phyloP scores from a whole-genome alignment of 2,329 filamentous ascomycete genomes.

The Orbilia oligospora region DNA sequence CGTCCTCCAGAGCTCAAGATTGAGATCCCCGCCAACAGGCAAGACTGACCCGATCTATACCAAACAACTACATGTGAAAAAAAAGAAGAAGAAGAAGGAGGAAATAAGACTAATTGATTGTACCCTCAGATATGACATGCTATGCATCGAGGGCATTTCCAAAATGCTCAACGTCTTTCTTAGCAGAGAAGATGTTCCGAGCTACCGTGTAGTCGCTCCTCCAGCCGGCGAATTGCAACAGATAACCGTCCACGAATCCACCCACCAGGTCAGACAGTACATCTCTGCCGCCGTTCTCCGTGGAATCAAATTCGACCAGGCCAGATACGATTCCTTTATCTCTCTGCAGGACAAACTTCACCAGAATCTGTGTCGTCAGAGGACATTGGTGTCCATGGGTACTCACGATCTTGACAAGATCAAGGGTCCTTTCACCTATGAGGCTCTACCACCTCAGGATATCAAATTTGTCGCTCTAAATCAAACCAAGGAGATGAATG shows the following conservation, averaged over 20 bases:
- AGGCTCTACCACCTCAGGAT: slow-evolving; percentile 89
- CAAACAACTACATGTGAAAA: too few relatives aligned
- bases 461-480: slow-evolving; percentile 93
- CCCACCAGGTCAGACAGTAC: slow-evolving; percentile 84
- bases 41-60: slow-evolving; percentile 9
- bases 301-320: slow-evolving; percentile 91
- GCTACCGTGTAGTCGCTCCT: slow-evolving; percentile 82
- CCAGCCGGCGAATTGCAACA: slow-evolving; percentile 80
- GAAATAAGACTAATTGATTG: slow-evolving; percentile 3
- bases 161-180: slow-evolving; percentile 97
- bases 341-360: slow-evolving; percentile 97
- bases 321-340: slow-evolving; percentile 97
- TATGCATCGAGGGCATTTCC: slow-evolving; percentile 96
- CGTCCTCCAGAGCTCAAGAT: slow-evolving; percentile 96
- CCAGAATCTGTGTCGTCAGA: slow-evolving; percentile 91
- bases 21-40: slow-evolving; percentile 95
- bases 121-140: slow-evolving; percentile 79
- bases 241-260: slow-evolving; percentile 82
- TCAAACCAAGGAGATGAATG: slow-evolving; percentile 89
- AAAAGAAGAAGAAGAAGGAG: not conserved
- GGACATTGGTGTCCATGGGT: slow-evolving; percentile 95
- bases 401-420: slow-evolving; percentile 96
- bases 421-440: slow-evolving; percentile 95
- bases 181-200: slow-evolving; percentile 80
- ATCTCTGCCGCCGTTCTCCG: slow-evolving; percentile 91